A percentile compares a stretch with the other conserved stretches of the same genome.
Conservation (phyloP, 148 eudicot species). For the Chenopodium formosanum region DNA sequence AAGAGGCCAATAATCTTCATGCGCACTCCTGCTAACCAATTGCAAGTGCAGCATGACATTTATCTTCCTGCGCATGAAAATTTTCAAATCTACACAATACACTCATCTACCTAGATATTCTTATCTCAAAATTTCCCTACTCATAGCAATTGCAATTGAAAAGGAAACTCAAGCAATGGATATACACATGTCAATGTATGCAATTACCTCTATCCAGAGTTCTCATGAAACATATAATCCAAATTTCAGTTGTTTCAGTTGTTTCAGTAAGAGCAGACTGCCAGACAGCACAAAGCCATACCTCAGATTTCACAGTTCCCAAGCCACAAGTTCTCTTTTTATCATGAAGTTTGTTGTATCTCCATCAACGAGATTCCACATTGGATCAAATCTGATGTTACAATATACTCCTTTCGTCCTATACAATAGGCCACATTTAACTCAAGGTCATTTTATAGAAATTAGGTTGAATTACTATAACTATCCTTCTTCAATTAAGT, state of each 20-base stretch:
- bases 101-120: background rate
- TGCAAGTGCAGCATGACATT: background rate
- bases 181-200: background rate
- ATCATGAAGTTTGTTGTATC: background rate
- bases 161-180: background rate
- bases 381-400: too few species aligned
- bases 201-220: background rate
- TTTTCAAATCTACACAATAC: background rate
- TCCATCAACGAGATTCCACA: background rate
- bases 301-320: background rate
- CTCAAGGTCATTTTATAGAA: too few species aligned
- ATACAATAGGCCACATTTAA: background rate
- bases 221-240: background rate
- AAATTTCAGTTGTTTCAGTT: background rate
- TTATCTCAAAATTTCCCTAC: background rate
- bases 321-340: background rate
- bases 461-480: too few species aligned
- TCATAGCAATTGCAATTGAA: background rate
- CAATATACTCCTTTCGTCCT: too few species aligned
- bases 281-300: background rate
- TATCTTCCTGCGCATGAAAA: background rate
- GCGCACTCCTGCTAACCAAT: background rate
- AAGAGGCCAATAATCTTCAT: background rate
- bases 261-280: background rate
- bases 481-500: too few species aligned